Percentiles rank a stretch among this genome's conserved stretches.
Conservation (phyloP, 106 monocot genomes). For the Posidonia australis region DNA sequence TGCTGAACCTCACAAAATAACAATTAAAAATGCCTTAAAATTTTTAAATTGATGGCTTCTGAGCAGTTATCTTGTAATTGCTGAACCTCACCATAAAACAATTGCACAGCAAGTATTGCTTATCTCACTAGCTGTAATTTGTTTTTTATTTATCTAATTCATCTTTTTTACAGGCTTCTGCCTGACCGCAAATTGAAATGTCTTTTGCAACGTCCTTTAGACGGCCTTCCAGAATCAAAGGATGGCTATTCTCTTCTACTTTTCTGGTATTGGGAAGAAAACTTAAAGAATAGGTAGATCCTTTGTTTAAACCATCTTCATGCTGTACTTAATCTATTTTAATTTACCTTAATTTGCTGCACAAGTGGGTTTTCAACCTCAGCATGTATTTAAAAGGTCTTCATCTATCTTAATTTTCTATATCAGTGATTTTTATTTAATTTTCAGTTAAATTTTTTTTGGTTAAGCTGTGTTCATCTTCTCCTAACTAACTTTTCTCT, state of each 20-base stretch:
- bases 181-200: slow-evolving; percentile 84
- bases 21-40: no score
- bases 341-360: background rate
- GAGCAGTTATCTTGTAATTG: no score
- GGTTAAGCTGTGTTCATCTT: no score
- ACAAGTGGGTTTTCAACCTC: background rate
- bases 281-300: slow-evolving; percentile 72
- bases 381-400: no score
- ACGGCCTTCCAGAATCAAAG: slow-evolving; percentile 61
- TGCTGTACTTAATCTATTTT: background rate
- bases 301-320: background rate
- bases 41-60: no score
- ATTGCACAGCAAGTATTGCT: background rate
- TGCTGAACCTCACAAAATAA: no score
- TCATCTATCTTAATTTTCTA: slow-evolving; percentile 3
- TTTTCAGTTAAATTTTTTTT: no score
- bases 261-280: slow-evolving; percentile 71
- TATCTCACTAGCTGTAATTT: background rate
- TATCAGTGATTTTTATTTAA: background rate
- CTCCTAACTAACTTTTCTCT: no score
- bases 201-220: slow-evolving; percentile 62
- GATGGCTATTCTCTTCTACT: slow-evolving; percentile 51
- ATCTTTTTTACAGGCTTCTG: slow-evolving; percentile 32
- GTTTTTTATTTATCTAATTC: background rate
- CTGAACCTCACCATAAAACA: no score